Evolutionary conservation across 2,329 filamentous ascomycete genomes (phyloP), one percentile per base, ranked within the genome.

Genomic region (Fusarium hostae): DNA sequence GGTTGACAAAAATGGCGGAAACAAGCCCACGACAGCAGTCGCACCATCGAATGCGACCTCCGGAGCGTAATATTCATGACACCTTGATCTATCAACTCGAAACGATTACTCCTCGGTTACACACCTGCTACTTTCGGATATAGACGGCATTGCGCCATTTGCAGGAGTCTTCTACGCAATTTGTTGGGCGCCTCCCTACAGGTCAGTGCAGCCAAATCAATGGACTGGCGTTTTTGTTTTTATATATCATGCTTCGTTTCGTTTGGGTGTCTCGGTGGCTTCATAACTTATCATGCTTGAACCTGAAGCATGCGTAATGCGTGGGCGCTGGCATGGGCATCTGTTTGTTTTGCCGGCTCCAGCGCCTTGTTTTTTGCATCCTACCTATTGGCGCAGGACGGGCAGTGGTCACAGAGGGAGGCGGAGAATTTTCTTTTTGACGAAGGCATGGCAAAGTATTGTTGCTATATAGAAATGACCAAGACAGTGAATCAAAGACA

Each of bases 1-100:
- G 32, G 63, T 80, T 48, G 77, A 79, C 44, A 75, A 78, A 58
- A 73, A 74, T 32, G 52, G 63, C 26, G 72, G 45, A 34, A 71
- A 68, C 24, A 69, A 69, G 45, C 43, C 63, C 12, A 50, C 61
- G 20, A 24, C 66, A 22, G n/a, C 58, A 12, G 47, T 48, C 18
- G 59, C 59, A 39, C 39, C 65, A 28, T 34, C 65, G 16, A 59
- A 75, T n/a, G 41, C 62, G 10, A 59, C 50, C 24, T 52, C 58
- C n/a, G 66, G 71, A n/a, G 66, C 60, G 41, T 75, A 60, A 57
- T 35, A 10, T 16, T 50, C 6, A 32, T 26, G 37, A 47, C 16
- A 6, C 28, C 16, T 39, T 28, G 35, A 32, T 24, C 26, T 41
- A 40, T 45, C 22, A n/a, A 13, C 41, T 57, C 22, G 47, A 56